Percentiles rank a stretch among this genome's conserved stretches.
phyloP scores from a whole-genome alignment of 2,329 filamentous ascomycete species.

The Diaporthe sp. region DNA sequence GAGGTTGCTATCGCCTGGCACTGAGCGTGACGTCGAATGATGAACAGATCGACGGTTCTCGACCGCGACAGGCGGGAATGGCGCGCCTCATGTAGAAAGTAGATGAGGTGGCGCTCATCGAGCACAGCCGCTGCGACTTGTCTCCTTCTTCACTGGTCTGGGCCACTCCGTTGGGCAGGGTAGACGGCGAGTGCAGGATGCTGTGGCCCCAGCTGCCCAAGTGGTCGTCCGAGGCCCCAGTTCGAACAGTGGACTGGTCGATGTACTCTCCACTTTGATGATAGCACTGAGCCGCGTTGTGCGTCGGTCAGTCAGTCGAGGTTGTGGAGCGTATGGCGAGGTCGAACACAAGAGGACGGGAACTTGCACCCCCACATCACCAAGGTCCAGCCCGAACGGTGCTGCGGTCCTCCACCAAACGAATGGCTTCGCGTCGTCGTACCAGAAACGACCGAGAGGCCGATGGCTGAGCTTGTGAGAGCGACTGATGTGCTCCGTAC shows the following conservation, averaged over 20 bases:
- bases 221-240: constrained; percentile 24
- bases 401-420: constrained; percentile 9
- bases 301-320: constrained; percentile 5
- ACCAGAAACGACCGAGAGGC: constrained; percentile 17
- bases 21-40: constrained; percentile 3
- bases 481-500: neutral
- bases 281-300: constrained; percentile 21
- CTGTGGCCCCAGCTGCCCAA: constrained; percentile 13
- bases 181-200: constrained; percentile 18
- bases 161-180: constrained; percentile 4
- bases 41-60: constrained; percentile 4
- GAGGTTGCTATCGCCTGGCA: constrained; percentile 12
- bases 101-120: constrained; percentile 14
- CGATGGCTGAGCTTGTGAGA: neutral
- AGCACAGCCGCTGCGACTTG: neutral
- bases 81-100: neutral
- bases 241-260: neutral
- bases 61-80: constrained; percentile 14
- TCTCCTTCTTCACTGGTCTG: constrained; percentile 17
- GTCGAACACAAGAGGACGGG: constrained; percentile 17
- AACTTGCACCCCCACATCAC: constrained; percentile 9
- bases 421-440: constrained; percentile 26
- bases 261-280: neutral
- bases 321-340: constrained; percentile 24
- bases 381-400: neutral